A percentile compares a stretch with the other conserved stretches of the same genome.
phyloP scores from a whole-genome alignment of 2,329 filamentous ascomycete species.

The Plenodomus tracheiphilus region DNA sequence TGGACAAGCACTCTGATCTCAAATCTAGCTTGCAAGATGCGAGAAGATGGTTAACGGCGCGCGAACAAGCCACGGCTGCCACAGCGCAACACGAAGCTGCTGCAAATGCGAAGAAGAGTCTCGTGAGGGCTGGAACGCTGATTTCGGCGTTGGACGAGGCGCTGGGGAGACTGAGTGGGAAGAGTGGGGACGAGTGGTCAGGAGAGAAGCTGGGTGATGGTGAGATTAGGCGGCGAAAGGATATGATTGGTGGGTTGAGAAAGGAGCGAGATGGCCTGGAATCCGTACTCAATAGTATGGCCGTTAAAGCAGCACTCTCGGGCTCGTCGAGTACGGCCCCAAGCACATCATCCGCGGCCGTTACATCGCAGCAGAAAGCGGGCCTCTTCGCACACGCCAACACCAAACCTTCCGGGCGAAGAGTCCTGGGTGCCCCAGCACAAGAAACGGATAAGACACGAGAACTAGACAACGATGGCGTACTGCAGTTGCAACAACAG shows the following conservation, averaged over 20 bases:
- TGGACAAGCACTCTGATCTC: conserved; percentile 75
- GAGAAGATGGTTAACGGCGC: conserved; percentile 64
- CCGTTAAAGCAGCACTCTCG: conserved; percentile 52
- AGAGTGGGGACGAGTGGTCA: conserved; percentile 44
- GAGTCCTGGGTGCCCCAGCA: conserved; percentile 72
- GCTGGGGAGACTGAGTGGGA: conserved; percentile 48
- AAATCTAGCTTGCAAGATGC: conserved; percentile 72
- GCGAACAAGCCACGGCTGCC: conserved; percentile 65
- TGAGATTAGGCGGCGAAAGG: conserved; percentile 71
- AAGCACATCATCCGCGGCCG: conserved; percentile 39
- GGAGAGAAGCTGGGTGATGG: conserved; percentile 67
- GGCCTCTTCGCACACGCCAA: conserved; percentile 38
- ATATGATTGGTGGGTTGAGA: conserved; percentile 69
- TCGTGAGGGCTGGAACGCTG: conserved; percentile 69
- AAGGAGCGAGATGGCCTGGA: conserved; percentile 79
- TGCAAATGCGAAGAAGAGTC: conserved; percentile 72
- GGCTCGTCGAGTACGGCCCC: conserved; percentile 29
- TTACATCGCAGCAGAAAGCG: conserved; percentile 41
- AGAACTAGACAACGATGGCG: conserved; percentile 74
- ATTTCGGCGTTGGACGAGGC: conserved; percentile 68
- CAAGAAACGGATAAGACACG: conserved; percentile 76
- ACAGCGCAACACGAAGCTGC: conserved; percentile 69
- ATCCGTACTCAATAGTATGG: conserved; percentile 68
- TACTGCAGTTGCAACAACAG: conserved; percentile 72
- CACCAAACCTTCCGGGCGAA: conserved; percentile 50